Percentiles rank a stretch among this genome's conserved stretches.
These are phyloP conservation scores for Pleurotus salmoneostramineus DNA, from an alignment of 768 basidiomycete species.

Conservation along the genomic window DNA sequence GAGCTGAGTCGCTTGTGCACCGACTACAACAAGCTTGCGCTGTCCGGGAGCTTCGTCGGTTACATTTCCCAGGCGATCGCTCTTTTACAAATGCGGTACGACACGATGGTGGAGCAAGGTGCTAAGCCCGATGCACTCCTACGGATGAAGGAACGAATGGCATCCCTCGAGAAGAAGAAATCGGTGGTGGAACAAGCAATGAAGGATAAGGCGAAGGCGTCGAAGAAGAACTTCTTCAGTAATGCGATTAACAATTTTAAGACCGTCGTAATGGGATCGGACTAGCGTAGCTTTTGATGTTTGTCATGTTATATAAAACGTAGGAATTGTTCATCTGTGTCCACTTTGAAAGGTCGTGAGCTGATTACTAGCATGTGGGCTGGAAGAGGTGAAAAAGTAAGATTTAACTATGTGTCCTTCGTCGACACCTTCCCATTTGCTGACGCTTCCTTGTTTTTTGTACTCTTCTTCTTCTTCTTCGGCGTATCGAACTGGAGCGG, in stretches of 20 bases:
- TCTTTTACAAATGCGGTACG: conserved; percentile 8
- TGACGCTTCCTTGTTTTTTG: too few species aligned
- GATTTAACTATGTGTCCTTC: too few species aligned
- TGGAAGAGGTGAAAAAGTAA: too few species aligned
- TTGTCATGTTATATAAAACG: too few species aligned
- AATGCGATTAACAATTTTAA: not conserved
- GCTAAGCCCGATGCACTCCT: conserved; percentile 5
- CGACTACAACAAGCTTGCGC: not conserved
- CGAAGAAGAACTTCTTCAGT: not conserved
- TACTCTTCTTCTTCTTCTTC: too few species aligned
- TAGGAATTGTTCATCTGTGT: too few species aligned
- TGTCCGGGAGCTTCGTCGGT: conserved; percentile 4
- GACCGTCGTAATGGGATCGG: not conserved
- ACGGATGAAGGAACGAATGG: conserved; percentile 10
- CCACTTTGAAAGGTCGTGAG: too few species aligned
- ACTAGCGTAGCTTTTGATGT: too few species aligned
- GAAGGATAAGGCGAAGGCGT: not conserved
- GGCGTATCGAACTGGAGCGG: not conserved
- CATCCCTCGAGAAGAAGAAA: conserved; percentile 4
- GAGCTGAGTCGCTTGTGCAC: not conserved
- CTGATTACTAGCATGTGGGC: too few species aligned
- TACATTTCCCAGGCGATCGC: conserved; percentile 9
- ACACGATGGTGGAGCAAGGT: conserved; percentile 9
- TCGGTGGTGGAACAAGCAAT: conserved; percentile 6
- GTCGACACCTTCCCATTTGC: too few species aligned